These are phyloP conservation scores for Trichoderma atroviride DNA, from an alignment of 2,329 filamentous ascomycete species.

Conservation along the genomic window DNA sequence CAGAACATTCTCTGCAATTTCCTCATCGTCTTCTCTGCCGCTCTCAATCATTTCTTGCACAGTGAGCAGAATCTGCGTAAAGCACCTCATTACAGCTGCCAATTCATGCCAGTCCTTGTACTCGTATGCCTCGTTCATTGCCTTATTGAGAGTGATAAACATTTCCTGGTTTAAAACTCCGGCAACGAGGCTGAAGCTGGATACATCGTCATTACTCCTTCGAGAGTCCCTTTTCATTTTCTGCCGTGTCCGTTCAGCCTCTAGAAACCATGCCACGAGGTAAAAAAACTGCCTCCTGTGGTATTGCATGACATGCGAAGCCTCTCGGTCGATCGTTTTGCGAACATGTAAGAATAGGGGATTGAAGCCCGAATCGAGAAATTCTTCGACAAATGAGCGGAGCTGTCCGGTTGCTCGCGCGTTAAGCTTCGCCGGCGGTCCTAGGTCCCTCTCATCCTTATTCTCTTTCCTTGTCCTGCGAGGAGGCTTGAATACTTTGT, in stretches of 20 bases:
- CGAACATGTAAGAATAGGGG: constrained; percentile 83
- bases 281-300: constrained; percentile 91
- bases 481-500: constrained; percentile 88
- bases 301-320: constrained; percentile 74
- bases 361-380: constrained; percentile 94
- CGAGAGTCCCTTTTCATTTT: constrained; percentile 58
- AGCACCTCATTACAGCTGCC: constrained; percentile 87
- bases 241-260: constrained; percentile 77
- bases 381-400: constrained; percentile 83
- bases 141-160: constrained; percentile 83
- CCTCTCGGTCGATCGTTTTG: constrained; percentile 87
- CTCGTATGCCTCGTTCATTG: constrained; percentile 77
- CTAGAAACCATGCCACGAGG: constrained; percentile 87
- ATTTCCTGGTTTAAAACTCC: constrained; percentile 92
- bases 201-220: constrained; percentile 55
- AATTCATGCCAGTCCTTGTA: constrained; percentile 86
- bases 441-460: constrained; percentile 73
- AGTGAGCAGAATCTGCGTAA: constrained; percentile 89
- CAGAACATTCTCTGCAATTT: constrained; percentile 96
- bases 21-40: constrained; percentile 86
- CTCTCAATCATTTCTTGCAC: constrained; percentile 91
- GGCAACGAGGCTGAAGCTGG: constrained; percentile 84
- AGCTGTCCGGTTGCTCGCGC: constrained; percentile 74
- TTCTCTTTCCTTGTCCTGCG: constrained; percentile 63
- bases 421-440: constrained; percentile 70